Evolutionary conservation across 1,284 basidiomycete species (phyloP).

Genomic region (Vanrija sp.): DNA sequence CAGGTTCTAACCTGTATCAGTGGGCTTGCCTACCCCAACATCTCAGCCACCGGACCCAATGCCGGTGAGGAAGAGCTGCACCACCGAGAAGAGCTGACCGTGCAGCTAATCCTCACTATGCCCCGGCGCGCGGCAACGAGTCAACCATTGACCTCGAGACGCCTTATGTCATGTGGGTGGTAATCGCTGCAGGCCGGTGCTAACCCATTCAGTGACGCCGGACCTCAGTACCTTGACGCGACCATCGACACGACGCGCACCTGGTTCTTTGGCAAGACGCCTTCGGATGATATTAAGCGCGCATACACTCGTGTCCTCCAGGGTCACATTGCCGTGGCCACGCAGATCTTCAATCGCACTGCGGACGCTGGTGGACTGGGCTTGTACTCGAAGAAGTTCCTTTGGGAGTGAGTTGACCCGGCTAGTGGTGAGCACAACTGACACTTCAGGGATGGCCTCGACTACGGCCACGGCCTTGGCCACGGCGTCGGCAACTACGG

Average conservation of each 20-base stretch:
- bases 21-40: conserved; percentile 88
- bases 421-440: not conserved
- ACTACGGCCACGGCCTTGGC: conserved; percentile 56
- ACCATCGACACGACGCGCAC: conserved; percentile 93
- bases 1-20: conserved; percentile 22
- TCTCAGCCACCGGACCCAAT: conserved; percentile 85
- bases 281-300: conserved; percentile 68
- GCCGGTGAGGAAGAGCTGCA: conserved; percentile 46
- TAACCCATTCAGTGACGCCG: conserved; percentile 65
- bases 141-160: conserved; percentile 68
- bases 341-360: conserved; percentile 79
- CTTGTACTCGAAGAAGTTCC: conserved; percentile 73
- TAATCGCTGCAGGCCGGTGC: too few species aligned
- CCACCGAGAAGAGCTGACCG: conserved; percentile 1
- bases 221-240: conserved; percentile 79
- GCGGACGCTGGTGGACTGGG: conserved; percentile 77
- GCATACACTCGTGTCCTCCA: conserved; percentile 93
- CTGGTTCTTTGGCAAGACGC: conserved; percentile 72
- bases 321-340: conserved; percentile 93
- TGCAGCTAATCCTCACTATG: conserved; percentile 83
- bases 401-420: conserved; percentile 61
- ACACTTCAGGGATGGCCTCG: conserved; percentile 62
- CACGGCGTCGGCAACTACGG: conserved; percentile 43
- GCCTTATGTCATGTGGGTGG: conserved; percentile 80
- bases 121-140: conserved; percentile 68